Base-by-base conservation (phyloP, 176 grass and related monocot genomes). In the Oryza longistaminata region DNA sequence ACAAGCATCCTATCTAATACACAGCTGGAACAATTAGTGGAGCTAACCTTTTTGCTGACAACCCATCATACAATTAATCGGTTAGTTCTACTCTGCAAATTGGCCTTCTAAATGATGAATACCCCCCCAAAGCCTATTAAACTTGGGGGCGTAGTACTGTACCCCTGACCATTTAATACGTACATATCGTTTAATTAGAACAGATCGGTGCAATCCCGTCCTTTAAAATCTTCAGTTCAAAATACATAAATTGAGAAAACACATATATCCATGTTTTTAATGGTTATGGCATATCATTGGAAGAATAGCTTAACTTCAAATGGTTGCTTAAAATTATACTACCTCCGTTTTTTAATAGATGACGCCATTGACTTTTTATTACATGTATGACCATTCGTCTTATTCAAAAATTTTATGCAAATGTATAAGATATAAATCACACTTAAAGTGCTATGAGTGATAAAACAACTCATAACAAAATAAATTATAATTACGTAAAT, bases 1-100 rank as follows among this genome's bases (percentile, higher is more conserved):
- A 8, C 45, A 76, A 69, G 44, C 84, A 83, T 35, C 16, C 37
- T 24, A 67, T 62, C 79, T 74, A 82, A 86, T 61, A 85, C 83
- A 90, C 83, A 90, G 88, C 84, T 87, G 88, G 80, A 79, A 40
- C 84, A 74, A 83, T 87, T 48, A 83, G 88, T 87, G 79, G 88
- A 37, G 48, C 65, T 83, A 67, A 40, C 88, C 16, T 76, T 58
- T 87, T 87, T 17, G 44, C 80, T 90, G 81, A 87, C 80, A 83
- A 50, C 68, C 22, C 79, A 50, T 13, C 45, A 68, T n/a, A 19
- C 68, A 24, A 62, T 78, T 82, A 86, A 26, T 55, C 68, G 42
- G 9, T 83, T 64, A 77, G 83, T 45, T 33, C 73, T 73, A 75
- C 40, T 60, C 40, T 44, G 58, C 68, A 74, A 58, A 46, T 22